These are phyloP conservation scores for Dactylis glomerata DNA, from an alignment of 176 grass and related monocot genomes.

Conservation along the genomic window DNA sequence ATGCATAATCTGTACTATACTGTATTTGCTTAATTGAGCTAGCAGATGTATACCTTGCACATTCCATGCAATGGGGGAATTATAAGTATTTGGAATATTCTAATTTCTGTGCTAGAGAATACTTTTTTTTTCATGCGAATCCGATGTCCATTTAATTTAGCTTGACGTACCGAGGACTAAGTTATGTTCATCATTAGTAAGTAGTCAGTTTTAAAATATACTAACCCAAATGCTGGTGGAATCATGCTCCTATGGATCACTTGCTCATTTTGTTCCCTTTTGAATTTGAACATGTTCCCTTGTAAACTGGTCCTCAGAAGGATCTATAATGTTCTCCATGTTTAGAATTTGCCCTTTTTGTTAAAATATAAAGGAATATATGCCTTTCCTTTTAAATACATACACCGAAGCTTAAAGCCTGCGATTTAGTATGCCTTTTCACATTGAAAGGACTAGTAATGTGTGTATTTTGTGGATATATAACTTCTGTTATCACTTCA, in stretches of 20 bases:
- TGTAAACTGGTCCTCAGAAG: background rate
- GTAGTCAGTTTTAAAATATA: background rate
- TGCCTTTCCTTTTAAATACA: background rate
- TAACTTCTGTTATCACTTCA: background rate
- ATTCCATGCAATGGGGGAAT: background rate
- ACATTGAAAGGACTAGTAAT: background rate
- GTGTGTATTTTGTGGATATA: background rate
- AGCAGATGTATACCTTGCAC: background rate
- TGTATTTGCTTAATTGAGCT: background rate
- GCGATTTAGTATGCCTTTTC: background rate
- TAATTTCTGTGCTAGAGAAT: background rate
- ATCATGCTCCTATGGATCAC: background rate
- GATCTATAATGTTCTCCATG: background rate
- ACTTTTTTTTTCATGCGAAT: background rate
- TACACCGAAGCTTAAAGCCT: background rate
- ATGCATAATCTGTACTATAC: background rate
- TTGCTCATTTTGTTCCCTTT: background rate
- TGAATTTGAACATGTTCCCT: background rate
- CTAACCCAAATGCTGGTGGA: background rate
- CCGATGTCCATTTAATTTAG: background rate
- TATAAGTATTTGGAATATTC: background rate
- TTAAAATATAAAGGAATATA: background rate
- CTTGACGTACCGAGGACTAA: background rate
- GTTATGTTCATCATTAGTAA: background rate
- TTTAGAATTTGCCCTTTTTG: background rate